Evolutionary conservation across 2,329 filamentous ascomycete genomes (phyloP).

Genomic region (Beauveria varroae): DNA sequence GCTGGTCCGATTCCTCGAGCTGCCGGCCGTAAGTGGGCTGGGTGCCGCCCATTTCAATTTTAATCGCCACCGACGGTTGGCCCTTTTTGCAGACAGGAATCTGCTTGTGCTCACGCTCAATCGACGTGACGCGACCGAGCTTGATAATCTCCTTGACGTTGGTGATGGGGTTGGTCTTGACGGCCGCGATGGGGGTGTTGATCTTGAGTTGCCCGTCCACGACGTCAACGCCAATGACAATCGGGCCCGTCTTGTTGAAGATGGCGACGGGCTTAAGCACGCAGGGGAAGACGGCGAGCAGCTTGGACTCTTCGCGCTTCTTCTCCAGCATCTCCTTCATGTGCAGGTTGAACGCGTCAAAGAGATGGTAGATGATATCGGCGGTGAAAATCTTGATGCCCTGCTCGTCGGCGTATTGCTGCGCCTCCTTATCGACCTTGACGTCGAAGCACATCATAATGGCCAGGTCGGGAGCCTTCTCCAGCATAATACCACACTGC

Average conservation of each 20-base stretch:
- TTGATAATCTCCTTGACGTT: conserved; percentile 75
- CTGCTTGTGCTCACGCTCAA: conserved; percentile 96
- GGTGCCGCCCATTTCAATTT: conserved; percentile 87
- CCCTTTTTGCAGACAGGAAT: conserved; percentile 89
- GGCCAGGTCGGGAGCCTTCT: conserved; percentile 91
- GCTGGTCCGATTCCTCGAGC: conserved; percentile 78
- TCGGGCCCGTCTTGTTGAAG: conserved; percentile 97
- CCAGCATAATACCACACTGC: conserved; percentile 90
- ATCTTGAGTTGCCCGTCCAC: conserved; percentile 80
- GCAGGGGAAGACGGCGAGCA: conserved; percentile 94
- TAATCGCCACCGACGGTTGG: conserved; percentile 93
- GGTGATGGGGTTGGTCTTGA: conserved; percentile 74
- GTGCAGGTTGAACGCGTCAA: conserved; percentile 93
- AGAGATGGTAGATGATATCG: conserved; percentile 98
- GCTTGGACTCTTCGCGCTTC: conserved; percentile 94
- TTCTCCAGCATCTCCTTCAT: conserved; percentile 81
- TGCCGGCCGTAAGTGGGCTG: conserved; percentile 94
- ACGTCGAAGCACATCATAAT: conserved; percentile 99
- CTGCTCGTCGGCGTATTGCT: conserved; percentile 82
- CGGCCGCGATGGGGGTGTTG: conserved; percentile 81
- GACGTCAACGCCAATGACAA: conserved; percentile 92
- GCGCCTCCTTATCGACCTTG: conserved; percentile 96
- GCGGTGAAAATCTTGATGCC: conserved; percentile 97
- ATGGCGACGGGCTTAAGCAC: conserved; percentile 83
- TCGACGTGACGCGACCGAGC: conserved; percentile 90